These are phyloP conservation scores for Apiotrichum siamense DNA, from an alignment of 1,284 basidiomycete species.

Conservation along the genomic window DNA sequence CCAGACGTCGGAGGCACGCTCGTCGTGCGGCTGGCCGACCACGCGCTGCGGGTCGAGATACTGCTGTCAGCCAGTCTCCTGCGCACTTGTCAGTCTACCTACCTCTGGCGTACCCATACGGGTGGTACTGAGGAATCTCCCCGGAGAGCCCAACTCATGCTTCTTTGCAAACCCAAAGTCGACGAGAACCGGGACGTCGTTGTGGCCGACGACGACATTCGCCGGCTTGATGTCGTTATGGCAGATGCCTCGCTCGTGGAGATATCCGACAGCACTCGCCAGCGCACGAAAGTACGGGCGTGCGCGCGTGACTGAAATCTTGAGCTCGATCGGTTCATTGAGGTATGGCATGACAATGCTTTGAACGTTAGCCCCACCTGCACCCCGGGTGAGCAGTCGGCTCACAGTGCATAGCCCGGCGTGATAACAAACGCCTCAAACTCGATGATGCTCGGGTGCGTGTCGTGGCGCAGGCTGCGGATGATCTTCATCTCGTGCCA, in stretches of 20 bases:
- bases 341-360: slow-evolving; percentile 51
- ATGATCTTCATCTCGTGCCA: slow-evolving; percentile 96
- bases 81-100: background rate
- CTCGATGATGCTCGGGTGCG: slow-evolving; percentile 80
- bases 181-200: slow-evolving; percentile 72
- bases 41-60: slow-evolving; percentile 85
- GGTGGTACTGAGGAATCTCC: slow-evolving; percentile 72
- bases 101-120: slow-evolving; percentile 82
- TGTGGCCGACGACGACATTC: slow-evolving; percentile 71
- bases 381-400: too few species aligned
- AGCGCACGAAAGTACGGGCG: slow-evolving; percentile 76
- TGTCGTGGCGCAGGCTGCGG: slow-evolving; percentile 66
- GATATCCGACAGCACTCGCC: slow-evolving; percentile 78
- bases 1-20: slow-evolving; percentile 87
- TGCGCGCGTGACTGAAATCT: slow-evolving; percentile 69
- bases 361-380: background rate
- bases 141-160: slow-evolving; percentile 25
- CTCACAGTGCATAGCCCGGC: slow-evolving; percentile 78
- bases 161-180: slow-evolving; percentile 87
- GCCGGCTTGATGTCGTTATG: slow-evolving; percentile 97
- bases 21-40: slow-evolving; percentile 76
- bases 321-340: slow-evolving; percentile 70
- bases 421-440: slow-evolving; percentile 92
- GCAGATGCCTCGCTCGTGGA: slow-evolving; percentile 77
- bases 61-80: slow-evolving; percentile 43